phyloP scores from a whole-genome alignment of 2,329 filamentous ascomycete species.

The Thielaviopsis euricoi region DNA sequence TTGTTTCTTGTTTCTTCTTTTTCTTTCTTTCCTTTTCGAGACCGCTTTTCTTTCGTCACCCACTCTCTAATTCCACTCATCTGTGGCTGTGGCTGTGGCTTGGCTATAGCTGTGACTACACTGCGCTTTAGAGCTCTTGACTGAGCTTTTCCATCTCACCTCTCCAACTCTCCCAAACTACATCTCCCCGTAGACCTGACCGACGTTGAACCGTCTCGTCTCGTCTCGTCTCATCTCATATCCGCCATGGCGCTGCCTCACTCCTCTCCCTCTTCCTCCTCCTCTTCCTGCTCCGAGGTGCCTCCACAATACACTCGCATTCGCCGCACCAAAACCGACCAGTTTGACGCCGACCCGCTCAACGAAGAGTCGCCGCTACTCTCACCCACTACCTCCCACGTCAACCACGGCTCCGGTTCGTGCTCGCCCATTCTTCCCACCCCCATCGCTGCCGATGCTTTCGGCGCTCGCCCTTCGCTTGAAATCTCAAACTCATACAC shows the following conservation, averaged over 20 bases:
- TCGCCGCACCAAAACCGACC: slow-evolving; percentile 6
- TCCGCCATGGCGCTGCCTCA: slow-evolving; percentile 4
- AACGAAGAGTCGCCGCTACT: slow-evolving; percentile 13
- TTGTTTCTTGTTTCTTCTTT: background rate
- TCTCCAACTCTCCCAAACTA: too few relatives aligned
- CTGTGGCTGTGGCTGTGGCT: background rate
- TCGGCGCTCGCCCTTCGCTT: background rate
- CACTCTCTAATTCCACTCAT: background rate
- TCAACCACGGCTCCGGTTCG: background rate
- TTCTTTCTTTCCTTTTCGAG: background rate
- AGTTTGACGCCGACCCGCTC: slow-evolving; percentile 11
- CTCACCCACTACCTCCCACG: slow-evolving; percentile 6
- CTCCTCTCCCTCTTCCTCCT: background rate
- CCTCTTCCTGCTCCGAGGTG: background rate
- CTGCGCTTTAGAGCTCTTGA: background rate
- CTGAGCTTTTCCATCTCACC: background rate
- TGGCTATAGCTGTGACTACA: too few relatives aligned
- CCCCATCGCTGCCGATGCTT: slow-evolving; percentile 10
- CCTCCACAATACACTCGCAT: slow-evolving; percentile 1
- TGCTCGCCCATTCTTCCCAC: slow-evolving; percentile 22
- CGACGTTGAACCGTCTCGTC: too few relatives aligned
- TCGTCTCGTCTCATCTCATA: too few relatives aligned
- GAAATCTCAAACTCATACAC: background rate
- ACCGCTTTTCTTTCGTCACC: background rate
- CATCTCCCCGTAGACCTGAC: too few relatives aligned